Evolutionary conservation across 2,329 filamentous ascomycete species (phyloP).

Genomic region (Paecilomyces variotii): DNA sequence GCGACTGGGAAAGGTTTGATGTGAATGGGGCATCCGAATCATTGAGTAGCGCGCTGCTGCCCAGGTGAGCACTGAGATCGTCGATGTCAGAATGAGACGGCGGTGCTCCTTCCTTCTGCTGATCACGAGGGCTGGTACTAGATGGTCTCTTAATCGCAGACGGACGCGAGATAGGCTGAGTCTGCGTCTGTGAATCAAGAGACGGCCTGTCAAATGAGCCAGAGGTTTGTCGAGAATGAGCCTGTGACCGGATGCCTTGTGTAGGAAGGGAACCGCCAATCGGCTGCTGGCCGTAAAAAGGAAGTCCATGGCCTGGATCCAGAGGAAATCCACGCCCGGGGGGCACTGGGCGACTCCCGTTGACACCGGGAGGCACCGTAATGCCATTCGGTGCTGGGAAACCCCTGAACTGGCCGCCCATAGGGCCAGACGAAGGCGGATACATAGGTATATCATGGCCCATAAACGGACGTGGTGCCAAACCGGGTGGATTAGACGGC

Average conservation of each 20-base stretch:
- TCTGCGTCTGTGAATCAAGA: conserved; percentile 52
- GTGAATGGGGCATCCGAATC: conserved; percentile 63
- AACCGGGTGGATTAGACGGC: conserved; percentile 47
- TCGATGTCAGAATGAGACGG: conserved; percentile 54
- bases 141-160: conserved; percentile 81
- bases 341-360: conserved; percentile 51
- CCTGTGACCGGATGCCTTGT: conserved; percentile 35
- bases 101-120: conserved; percentile 32
- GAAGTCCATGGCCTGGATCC: conserved; percentile 36
- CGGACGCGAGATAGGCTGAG: conserved; percentile 71
- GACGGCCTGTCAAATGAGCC: conserved; percentile 50
- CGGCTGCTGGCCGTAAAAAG: conserved; percentile 37
- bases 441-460: conserved; percentile 49
- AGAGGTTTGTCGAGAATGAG: conserved; percentile 71
- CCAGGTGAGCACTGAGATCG: conserved; percentile 68
- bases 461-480: conserved; percentile 45
- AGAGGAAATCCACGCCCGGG: conserved; percentile 49
- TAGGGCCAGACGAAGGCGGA: conserved; percentile 42
- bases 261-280: conserved; percentile 26
- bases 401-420: conserved; percentile 48
- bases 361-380: conserved; percentile 53
- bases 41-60: conserved; percentile 78
- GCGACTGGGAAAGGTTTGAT: conserved; percentile 34
- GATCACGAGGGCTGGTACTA: conserved; percentile 54
- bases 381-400: conserved; percentile 45